phyloP scores from a whole-genome alignment of 768 basidiomycete genomes.

The Gloeophyllum trabeum region DNA sequence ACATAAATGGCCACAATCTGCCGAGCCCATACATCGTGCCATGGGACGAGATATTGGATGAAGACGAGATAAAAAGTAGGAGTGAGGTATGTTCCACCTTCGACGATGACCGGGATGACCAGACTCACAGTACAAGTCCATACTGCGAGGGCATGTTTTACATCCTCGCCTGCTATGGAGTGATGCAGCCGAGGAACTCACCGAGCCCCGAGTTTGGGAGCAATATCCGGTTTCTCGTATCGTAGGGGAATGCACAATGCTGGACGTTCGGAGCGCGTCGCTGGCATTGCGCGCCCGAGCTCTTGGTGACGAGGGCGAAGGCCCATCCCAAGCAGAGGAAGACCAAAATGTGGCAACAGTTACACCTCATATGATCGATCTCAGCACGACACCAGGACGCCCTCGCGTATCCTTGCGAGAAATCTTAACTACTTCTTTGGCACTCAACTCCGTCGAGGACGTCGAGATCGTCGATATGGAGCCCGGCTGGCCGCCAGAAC shows the following conservation, averaged over 20 bases:
- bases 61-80: slow-evolving; percentile 57
- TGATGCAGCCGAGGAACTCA: slow-evolving; percentile 53
- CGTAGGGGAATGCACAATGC: slow-evolving; percentile 56
- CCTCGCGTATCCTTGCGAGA: slow-evolving; percentile 54
- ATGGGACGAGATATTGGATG: slow-evolving; percentile 65
- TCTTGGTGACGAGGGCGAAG: not conserved
- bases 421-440: slow-evolving; percentile 63
- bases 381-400: not conserved
- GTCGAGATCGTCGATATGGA: slow-evolving; percentile 45
- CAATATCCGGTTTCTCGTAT: slow-evolving; percentile 51
- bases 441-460: slow-evolving; percentile 60
- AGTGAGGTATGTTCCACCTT: slow-evolving; percentile 42
- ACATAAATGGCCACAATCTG: slow-evolving; percentile 39
- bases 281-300: slow-evolving; percentile 10
- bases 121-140: slow-evolving; percentile 28
- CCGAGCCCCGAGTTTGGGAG: slow-evolving; percentile 55
- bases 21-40: slow-evolving; percentile 52
- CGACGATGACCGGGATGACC: slow-evolving; percentile 3
- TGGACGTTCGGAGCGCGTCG: slow-evolving; percentile 47
- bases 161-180: slow-evolving; percentile 65
- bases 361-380: not conserved
- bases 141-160: slow-evolving; percentile 61
- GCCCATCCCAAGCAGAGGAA: not conserved
- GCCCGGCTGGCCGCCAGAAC: slow-evolving; percentile 37
- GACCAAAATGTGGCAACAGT: not conserved